A percentile compares a stretch with the other conserved stretches of the same genome.
Conservation (phyloP, 1,284 basidiomycete species). For the Moesziomyces globuligerus region DNA sequence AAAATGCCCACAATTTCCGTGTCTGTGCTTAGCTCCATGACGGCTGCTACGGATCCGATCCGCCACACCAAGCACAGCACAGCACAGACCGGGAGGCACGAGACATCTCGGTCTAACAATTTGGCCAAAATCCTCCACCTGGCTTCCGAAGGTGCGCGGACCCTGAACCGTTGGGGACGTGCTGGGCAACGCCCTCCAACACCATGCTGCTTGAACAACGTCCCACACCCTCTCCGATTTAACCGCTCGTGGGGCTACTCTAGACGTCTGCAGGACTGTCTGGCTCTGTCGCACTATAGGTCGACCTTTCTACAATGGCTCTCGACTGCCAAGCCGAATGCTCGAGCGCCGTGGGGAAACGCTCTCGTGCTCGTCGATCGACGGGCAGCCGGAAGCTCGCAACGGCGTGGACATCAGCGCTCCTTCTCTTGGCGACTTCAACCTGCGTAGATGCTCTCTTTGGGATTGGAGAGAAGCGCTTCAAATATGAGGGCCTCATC, state of each 20-base stretch:
- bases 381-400: conserved; percentile 15
- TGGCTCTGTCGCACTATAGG: too few relatives aligned
- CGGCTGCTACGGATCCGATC: conserved; percentile 24
- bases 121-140: background rate
- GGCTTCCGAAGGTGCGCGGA: background rate
- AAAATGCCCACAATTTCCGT: too few relatives aligned
- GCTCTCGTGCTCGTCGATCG: conserved; percentile 6
- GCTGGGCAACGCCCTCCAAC: background rate
- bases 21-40: background rate
- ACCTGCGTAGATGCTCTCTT: conserved; percentile 39
- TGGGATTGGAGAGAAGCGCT: conserved; percentile 72
- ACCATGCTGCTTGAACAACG: background rate
- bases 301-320: too few relatives aligned
- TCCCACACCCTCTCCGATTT: background rate
- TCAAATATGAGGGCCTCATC: conserved; percentile 84
- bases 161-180: background rate
- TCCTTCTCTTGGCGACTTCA: conserved; percentile 17
- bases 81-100: conserved; percentile 5
- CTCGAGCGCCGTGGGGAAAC: conserved; percentile 19
- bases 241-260: background rate
- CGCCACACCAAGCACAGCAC: conserved; percentile 2
- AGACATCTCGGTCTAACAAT: background rate
- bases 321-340: conserved; percentile 35
- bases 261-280: too few relatives aligned
- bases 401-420: conserved; percentile 21